phyloP scores from a whole-genome alignment of 202 grass and related monocot species.

The Dendrocalamus latiflorus region DNA sequence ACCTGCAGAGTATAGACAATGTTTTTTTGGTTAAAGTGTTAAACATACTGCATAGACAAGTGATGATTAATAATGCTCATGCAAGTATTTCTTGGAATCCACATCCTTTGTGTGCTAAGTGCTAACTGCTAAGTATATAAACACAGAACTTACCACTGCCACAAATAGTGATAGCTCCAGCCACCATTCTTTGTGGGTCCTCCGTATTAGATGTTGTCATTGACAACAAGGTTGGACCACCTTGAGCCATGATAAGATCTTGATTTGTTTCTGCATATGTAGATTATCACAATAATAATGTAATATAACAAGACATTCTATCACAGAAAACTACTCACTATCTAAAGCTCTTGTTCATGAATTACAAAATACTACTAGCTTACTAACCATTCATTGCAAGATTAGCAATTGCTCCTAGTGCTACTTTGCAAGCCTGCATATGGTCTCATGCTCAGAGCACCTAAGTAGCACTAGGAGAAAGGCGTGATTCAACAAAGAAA shows the following conservation, averaged over 20 bases:
- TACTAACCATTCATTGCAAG: slow-evolving; percentile 98
- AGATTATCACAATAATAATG: slow-evolving; percentile 22
- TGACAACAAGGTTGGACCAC: slow-evolving; percentile 80
- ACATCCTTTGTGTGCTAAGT: too few relatives aligned
- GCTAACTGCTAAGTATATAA: too few relatives aligned
- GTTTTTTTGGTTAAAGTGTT: too few relatives aligned
- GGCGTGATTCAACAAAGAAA: too few relatives aligned
- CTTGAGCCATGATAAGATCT: slow-evolving; percentile 98
- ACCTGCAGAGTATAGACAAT: too few relatives aligned
- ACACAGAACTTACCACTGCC: too few relatives aligned
- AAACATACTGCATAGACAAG: too few relatives aligned
- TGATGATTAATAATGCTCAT: too few relatives aligned
- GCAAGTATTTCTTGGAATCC: too few relatives aligned
- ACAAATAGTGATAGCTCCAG: too few relatives aligned
- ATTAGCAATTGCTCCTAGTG: slow-evolving; percentile 97
- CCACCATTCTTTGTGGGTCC: slow-evolving; percentile 25
- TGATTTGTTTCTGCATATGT: slow-evolving; percentile 85
- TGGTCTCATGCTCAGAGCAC: slow-evolving; percentile 94
- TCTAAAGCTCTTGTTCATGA: background rate
- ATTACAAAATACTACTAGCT: slow-evolving; percentile 12
- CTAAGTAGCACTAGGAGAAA: slow-evolving; percentile 84
- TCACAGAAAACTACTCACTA: background rate
- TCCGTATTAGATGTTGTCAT: slow-evolving; percentile 95
- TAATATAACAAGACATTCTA: slow-evolving; percentile 2
- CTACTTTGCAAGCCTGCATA: slow-evolving; percentile 85